A percentile compares a stretch with the other conserved stretches of the same genome.
phyloP scores from a whole-genome alignment of 2,329 filamentous ascomycete genomes.

The Clonostachys solani region DNA sequence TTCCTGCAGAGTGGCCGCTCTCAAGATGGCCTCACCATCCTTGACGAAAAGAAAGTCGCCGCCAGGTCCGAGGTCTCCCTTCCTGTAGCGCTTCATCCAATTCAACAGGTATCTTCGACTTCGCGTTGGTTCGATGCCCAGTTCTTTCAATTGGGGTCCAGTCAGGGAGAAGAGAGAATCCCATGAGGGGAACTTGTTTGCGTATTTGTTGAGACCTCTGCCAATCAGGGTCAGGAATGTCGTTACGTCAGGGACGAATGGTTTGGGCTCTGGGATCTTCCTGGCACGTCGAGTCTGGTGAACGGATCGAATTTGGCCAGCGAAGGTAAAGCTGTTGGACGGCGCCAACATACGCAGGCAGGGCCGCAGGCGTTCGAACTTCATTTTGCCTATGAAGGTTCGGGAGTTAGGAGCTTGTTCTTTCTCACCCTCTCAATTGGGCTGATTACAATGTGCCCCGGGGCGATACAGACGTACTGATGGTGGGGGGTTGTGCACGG shows the following conservation, averaged over 20 bases:
- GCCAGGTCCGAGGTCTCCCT: slow-evolving; percentile 73
- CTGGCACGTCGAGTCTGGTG: slow-evolving; percentile 32
- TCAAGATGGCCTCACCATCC: slow-evolving; percentile 47
- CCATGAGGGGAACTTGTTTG: slow-evolving; percentile 86
- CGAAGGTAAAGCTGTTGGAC: slow-evolving; percentile 19
- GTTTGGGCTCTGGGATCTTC: slow-evolving; percentile 64
- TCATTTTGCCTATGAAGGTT: slow-evolving; percentile 15
- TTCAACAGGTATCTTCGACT: slow-evolving; percentile 78
- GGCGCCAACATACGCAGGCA: slow-evolving; percentile 22
- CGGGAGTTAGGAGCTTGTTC: too few relatives aligned
- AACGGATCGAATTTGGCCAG: slow-evolving; percentile 35
- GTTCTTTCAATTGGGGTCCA: slow-evolving; percentile 71
- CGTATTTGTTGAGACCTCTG: slow-evolving; percentile 76
- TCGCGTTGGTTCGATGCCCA: slow-evolving; percentile 83
- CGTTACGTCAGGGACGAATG: slow-evolving; percentile 77
- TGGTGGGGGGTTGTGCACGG: too few relatives aligned
- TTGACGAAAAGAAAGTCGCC: slow-evolving; percentile 75
- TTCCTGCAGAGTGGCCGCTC: slow-evolving; percentile 35
- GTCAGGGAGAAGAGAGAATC: slow-evolving; percentile 81
- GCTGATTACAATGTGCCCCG: too few relatives aligned
- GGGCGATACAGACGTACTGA: too few relatives aligned
- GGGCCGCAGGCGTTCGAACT: slow-evolving; percentile 20
- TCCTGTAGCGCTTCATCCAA: slow-evolving; percentile 82
- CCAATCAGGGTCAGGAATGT: slow-evolving; percentile 92
- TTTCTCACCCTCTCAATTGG: too few relatives aligned